Percentiles rank a stretch among this genome's conserved stretches.
Conservation (phyloP, 2,329 filamentous ascomycete genomes). For the Davidsoniella neocaledoniae region DNA sequence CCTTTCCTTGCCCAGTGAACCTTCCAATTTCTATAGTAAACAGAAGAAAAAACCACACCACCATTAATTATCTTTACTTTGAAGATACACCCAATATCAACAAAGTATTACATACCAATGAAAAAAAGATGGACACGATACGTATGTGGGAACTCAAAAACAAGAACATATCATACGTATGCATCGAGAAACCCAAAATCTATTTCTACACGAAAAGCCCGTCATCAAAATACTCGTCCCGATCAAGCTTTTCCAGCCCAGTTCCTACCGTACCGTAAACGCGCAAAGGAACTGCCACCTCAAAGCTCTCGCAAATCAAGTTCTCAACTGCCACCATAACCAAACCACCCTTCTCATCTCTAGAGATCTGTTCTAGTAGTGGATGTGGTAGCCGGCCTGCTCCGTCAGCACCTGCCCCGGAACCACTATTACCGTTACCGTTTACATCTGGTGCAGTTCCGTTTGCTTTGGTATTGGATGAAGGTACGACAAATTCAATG, state of each 20-base stretch:
- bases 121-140: background rate
- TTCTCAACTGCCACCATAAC: slow-evolving; percentile 64
- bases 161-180: background rate
- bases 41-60: no score
- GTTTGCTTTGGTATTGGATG: background rate
- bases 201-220: slow-evolving; percentile 23
- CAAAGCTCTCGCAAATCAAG: slow-evolving; percentile 74
- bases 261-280: slow-evolving; percentile 54
- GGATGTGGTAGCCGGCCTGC: slow-evolving; percentile 22
- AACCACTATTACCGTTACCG: background rate
- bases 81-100: background rate
- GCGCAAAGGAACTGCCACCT: slow-evolving; percentile 67
- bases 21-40: no score
- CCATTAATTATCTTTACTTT: no score
- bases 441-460: background rate
- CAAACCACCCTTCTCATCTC: slow-evolving; percentile 58
- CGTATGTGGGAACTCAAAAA: slow-evolving; percentile 7
- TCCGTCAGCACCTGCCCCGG: slow-evolving; percentile 12
- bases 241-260: slow-evolving; percentile 37
- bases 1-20: no score
- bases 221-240: slow-evolving; percentile 36
- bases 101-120: slow-evolving; percentile 1
- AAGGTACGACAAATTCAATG: slow-evolving; percentile 79
- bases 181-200: no score
- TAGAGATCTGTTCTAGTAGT: slow-evolving; percentile 62